These are phyloP conservation scores for Monascus ruber DNA, from an alignment of 2,329 filamentous ascomycete species.

Conservation along the genomic window DNA sequence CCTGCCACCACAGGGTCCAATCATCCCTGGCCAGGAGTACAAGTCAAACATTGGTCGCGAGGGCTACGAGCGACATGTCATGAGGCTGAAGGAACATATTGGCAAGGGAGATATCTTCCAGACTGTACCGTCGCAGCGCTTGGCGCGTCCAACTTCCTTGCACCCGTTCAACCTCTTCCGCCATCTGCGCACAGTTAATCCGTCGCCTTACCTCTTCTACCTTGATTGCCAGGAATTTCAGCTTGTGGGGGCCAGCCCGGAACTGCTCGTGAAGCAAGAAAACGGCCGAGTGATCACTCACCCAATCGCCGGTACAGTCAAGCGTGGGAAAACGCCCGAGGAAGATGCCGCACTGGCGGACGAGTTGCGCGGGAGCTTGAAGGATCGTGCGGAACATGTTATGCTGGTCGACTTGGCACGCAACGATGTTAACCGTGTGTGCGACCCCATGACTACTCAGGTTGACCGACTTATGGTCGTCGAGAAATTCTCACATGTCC, in stretches of 20 bases:
- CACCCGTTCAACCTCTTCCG: conserved; percentile 98
- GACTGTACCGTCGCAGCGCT: conserved; percentile 86
- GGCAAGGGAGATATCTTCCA: conserved; percentile 91
- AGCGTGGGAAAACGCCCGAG: conserved; percentile 65
- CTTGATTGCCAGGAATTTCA: conserved; percentile 86
- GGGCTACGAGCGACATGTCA: conserved; percentile 88
- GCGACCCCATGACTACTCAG: conserved; percentile 76
- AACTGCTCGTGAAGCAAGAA: conserved; percentile 87
- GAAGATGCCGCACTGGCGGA: conserved; percentile 72
- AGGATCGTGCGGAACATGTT: conserved; percentile 89
- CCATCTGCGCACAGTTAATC: conserved; percentile 91
- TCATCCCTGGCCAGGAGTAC: conserved; percentile 64
- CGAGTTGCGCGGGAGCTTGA: conserved; percentile 66
- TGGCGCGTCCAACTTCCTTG: conserved; percentile 75
- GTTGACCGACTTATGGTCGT: conserved; percentile 93
- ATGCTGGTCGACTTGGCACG: conserved; percentile 95
- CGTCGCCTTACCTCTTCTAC: conserved; percentile 94
- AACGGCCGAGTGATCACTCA: conserved; percentile 83
- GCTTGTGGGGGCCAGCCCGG: conserved; percentile 87
- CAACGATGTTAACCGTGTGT: conserved; percentile 94
- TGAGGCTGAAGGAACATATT: conserved; percentile 79
- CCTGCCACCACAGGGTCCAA: conserved; percentile 63
- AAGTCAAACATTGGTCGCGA: conserved; percentile 80
- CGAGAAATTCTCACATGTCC: conserved; percentile 90
- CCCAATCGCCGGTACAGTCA: conserved; percentile 92